A percentile compares a stretch with the other conserved stretches of the same genome.
Evolutionary conservation across 768 basidiomycete species (phyloP).

Genomic region (Lyophyllum semitale): DNA sequence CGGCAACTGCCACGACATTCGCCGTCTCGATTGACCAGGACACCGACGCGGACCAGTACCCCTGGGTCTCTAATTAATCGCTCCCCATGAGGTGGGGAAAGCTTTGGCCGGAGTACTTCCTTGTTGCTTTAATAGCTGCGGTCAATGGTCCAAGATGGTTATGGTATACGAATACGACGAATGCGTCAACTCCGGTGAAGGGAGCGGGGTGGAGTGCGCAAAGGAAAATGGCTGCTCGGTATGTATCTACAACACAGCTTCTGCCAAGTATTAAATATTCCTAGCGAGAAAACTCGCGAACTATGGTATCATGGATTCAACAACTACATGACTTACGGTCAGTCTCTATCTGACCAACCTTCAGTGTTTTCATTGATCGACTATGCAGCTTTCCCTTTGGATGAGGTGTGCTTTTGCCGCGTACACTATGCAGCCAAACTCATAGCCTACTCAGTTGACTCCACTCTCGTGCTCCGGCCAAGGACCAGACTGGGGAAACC

Average conservation of each 20-base stretch:
- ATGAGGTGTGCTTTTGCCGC: slow-evolving; percentile 58
- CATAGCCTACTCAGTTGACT: slow-evolving; percentile 55
- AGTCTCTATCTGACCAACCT: slow-evolving; percentile 14
- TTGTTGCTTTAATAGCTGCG: slow-evolving; percentile 38
- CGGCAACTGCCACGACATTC: slow-evolving; percentile 32
- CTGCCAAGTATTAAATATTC: not conserved
- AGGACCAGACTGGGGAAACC: slow-evolving; percentile 85
- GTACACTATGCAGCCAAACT: not conserved
- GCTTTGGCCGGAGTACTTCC: slow-evolving; percentile 53
- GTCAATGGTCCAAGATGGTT: slow-evolving; percentile 34
- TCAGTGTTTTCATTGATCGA: slow-evolving; percentile 18
- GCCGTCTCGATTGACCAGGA: not conserved
- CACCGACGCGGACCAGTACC: not conserved
- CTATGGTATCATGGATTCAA: slow-evolving; percentile 92
- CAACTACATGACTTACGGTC: slow-evolving; percentile 86
- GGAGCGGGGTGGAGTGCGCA: slow-evolving; percentile 54
- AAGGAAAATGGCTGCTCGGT: slow-evolving; percentile 61
- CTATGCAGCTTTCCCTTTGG: slow-evolving; percentile 74
- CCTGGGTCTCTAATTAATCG: slow-evolving; percentile 5
- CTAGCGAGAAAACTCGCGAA: slow-evolving; percentile 69
- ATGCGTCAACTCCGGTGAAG: slow-evolving; percentile 32
- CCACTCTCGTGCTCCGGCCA: slow-evolving; percentile 85
- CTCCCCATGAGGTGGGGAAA: slow-evolving; percentile 51
- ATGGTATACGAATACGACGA: slow-evolving; percentile 33
- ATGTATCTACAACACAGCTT: slow-evolving; percentile 17